A percentile compares a stretch with the other conserved stretches of the same genome.
phyloP scores from a whole-genome alignment of 2,329 filamentous ascomycete species.

The Penicillium sclerotigenum region DNA sequence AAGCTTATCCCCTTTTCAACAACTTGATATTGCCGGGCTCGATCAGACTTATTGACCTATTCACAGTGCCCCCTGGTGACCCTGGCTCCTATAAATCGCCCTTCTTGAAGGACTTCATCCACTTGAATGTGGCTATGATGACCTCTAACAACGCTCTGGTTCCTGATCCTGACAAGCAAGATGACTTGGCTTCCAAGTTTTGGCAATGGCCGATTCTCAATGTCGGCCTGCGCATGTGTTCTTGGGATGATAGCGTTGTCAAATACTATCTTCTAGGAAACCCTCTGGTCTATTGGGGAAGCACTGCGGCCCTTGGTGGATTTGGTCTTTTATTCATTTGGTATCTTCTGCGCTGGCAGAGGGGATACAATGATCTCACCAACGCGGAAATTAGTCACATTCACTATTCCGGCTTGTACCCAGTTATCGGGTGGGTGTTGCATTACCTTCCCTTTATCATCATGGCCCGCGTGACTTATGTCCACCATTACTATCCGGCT shows the following conservation, averaged over 20 bases:
- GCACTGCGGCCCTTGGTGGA: slow-evolving; percentile 71
- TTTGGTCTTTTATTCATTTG: slow-evolving; percentile 71
- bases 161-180: slow-evolving; percentile 97
- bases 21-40: background rate
- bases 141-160: slow-evolving; percentile 98
- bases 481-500: slow-evolving; percentile 98
- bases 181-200: slow-evolving; percentile 91
- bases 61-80: slow-evolving; percentile 76
- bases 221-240: slow-evolving; percentile 96
- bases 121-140: slow-evolving; percentile 99
- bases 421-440: slow-evolving; percentile 87
- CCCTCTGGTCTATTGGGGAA: slow-evolving; percentile 92
- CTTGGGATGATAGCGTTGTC: slow-evolving; percentile 91
- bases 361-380: slow-evolving; percentile 81
- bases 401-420: slow-evolving; percentile 89
- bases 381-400: slow-evolving; percentile 84
- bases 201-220: slow-evolving; percentile 98
- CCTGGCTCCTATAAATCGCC: slow-evolving; percentile 93
- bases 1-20: slow-evolving; percentile 43
- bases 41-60: slow-evolving; percentile 9
- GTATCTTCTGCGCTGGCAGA: slow-evolving; percentile 94
- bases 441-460: slow-evolving; percentile 95
- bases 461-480: slow-evolving; percentile 98
- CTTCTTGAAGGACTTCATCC: slow-evolving; percentile 95
- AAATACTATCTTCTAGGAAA: slow-evolving; percentile 99